phyloP scores from a whole-genome alignment of 2,329 filamentous ascomycete species.

The Calonectria montana region DNA sequence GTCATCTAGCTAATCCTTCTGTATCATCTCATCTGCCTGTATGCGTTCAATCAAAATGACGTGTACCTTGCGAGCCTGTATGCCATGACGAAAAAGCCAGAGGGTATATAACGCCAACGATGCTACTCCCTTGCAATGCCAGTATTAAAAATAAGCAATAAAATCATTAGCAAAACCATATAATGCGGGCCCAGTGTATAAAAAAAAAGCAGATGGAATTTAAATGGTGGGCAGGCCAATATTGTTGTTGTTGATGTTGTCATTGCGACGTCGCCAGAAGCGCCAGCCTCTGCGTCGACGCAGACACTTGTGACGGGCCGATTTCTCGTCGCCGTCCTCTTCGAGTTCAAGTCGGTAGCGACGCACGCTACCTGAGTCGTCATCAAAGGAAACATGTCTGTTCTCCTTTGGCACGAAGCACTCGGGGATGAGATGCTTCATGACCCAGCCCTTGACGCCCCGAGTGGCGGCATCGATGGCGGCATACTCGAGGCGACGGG shows the following conservation, averaged over 20 bases:
- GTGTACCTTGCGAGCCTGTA: conserved; percentile 37
- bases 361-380: conserved; percentile 72
- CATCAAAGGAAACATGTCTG: conserved; percentile 67
- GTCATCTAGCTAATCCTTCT: conserved; percentile 37
- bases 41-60: conserved; percentile 39
- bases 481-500: conserved; percentile 72
- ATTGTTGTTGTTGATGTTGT: conserved; percentile 24
- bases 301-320: background rate
- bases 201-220: background rate
- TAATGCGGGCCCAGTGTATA: background rate
- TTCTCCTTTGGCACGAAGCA: conserved; percentile 66
- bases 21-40: conserved; percentile 20
- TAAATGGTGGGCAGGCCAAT: conserved; percentile 11
- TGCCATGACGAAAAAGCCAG: conserved; percentile 41
- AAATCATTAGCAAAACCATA: conserved; percentile 19
- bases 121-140: conserved; percentile 44
- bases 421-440: conserved; percentile 68
- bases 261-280: conserved; percentile 45
- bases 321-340: conserved; percentile 50
- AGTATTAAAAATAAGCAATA: conserved; percentile 21
- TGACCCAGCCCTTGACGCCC: conserved; percentile 70
- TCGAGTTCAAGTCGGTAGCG: conserved; percentile 71
- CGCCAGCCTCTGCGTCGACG: conserved; percentile 43
- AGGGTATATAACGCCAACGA: conserved; percentile 52
- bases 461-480: conserved; percentile 72